Evolutionary conservation across 805 yeast genomes (phyloP).

Genomic region (Brettanomyces sp.): DNA sequence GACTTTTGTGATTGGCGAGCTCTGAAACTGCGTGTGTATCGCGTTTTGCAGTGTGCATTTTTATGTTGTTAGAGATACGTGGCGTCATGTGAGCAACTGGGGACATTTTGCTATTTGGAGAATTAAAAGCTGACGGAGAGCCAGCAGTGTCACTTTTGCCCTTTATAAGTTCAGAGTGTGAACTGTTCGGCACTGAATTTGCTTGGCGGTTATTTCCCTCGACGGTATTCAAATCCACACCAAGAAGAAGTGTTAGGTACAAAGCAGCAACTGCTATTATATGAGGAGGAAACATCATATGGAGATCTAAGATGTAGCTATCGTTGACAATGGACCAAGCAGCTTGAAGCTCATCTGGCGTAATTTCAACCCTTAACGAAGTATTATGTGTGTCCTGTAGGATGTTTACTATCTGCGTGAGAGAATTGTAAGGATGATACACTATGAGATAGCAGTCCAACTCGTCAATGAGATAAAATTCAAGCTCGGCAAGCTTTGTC

Average conservation of each 20-base stretch:
- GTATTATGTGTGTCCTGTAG: constrained; percentile 26
- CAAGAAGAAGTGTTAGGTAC: constrained; percentile 65
- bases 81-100: background rate
- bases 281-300: constrained; percentile 81
- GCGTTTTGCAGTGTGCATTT: constrained; percentile 10
- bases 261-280: constrained; percentile 73
- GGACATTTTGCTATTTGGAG: no score
- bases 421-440: constrained; percentile 66
- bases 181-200: no score
- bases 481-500: constrained; percentile 89
- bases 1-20: no score
- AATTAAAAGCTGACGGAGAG: no score
- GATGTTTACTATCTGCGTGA: constrained; percentile 41
- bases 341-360: constrained; percentile 67
- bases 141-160: no score
- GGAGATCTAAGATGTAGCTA: constrained; percentile 79
- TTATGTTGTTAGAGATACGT: background rate
- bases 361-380: constrained; percentile 20
- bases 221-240: constrained; percentile 8
- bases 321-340: constrained; percentile 89
- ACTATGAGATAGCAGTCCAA: constrained; percentile 62
- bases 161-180: no score
- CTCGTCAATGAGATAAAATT: constrained; percentile 87
- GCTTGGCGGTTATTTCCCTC: no score
- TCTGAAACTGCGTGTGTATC: no score